Conservation (phyloP, 805 yeast species). For the Ogataea sp. region DNA sequence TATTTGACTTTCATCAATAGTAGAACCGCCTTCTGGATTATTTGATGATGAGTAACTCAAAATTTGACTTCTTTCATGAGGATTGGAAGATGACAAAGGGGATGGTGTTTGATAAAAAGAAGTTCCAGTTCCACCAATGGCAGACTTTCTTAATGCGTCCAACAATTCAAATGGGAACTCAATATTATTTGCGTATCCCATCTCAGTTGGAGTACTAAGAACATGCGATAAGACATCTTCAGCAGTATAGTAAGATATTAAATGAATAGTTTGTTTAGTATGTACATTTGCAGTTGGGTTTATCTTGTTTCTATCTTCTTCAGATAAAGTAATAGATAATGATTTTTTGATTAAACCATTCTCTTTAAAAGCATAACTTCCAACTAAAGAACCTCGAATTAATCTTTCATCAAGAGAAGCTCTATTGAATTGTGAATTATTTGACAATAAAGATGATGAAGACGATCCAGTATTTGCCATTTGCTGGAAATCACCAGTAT, state of each 20-base stretch:
- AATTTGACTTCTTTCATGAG: no score
- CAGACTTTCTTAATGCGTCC: slow-evolving; percentile 48
- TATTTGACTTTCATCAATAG: neutral
- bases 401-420: slow-evolving; percentile 19
- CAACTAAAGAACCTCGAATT: slow-evolving; percentile 49
- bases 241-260: slow-evolving; percentile 72
- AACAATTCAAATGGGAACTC: slow-evolving; percentile 40
- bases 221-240: slow-evolving; percentile 59
- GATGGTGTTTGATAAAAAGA: slow-evolving; percentile 2
- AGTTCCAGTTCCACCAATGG: slow-evolving; percentile 39
- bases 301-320: neutral
- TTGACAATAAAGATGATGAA: neutral
- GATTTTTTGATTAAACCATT: slow-evolving; percentile 81
- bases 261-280: slow-evolving; percentile 46
- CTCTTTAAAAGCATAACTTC: slow-evolving; percentile 57
- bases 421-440: neutral
- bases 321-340: slow-evolving; percentile 47
- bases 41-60: no score
- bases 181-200: slow-evolving; percentile 40
- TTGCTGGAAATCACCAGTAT: no score
- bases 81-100: neutral
- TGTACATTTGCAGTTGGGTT: slow-evolving; percentile 13
- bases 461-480: no score
- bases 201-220: slow-evolving; percentile 50
- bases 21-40: neutral